Conservation (phyloP, 2,329 filamentous ascomycete genomes). For the Phoma herbarum region DNA sequence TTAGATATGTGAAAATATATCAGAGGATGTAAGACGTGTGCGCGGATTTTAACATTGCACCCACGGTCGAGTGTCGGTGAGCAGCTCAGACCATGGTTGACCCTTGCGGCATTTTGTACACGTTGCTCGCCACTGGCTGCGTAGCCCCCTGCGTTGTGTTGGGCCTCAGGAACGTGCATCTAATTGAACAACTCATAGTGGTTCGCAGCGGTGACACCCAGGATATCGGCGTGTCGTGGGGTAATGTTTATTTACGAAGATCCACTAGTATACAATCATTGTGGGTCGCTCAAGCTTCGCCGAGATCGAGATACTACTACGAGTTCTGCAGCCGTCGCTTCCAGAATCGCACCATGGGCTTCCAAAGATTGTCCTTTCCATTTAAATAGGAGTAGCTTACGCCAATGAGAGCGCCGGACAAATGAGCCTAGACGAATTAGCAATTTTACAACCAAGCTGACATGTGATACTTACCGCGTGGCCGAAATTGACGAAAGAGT, state of each 20-base stretch:
- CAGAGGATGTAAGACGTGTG: constrained; percentile 2
- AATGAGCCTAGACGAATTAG: constrained; percentile 45
- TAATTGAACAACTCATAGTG: constrained; percentile 2
- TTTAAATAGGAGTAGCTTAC: constrained; percentile 46
- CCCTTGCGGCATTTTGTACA: constrained; percentile 21
- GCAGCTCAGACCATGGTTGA: constrained; percentile 18
- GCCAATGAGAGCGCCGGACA: constrained; percentile 42
- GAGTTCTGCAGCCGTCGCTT: constrained; percentile 33
- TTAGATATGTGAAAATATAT: neutral
- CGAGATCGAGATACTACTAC: neutral
- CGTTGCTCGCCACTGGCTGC: constrained; percentile 14
- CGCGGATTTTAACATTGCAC: constrained; percentile 1
- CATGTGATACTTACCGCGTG: constrained; percentile 43
- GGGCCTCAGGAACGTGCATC: constrained; percentile 9
- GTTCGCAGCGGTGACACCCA: constrained; percentile 7
- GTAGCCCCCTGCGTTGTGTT: neutral
- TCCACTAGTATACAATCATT: constrained; percentile 12
- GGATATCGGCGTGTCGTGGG: neutral
- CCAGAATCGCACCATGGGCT: constrained; percentile 45
- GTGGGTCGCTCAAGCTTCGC: neutral
- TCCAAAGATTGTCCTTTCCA: constrained; percentile 46
- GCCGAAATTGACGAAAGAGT: constrained; percentile 41
- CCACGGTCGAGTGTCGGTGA: constrained; percentile 16
- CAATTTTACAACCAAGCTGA: neutral
- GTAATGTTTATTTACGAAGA: constrained; percentile 4